Evolutionary conservation across 1,284 basidiomycete genomes (phyloP).

Genomic region (Sporisorium scitamineum): DNA sequence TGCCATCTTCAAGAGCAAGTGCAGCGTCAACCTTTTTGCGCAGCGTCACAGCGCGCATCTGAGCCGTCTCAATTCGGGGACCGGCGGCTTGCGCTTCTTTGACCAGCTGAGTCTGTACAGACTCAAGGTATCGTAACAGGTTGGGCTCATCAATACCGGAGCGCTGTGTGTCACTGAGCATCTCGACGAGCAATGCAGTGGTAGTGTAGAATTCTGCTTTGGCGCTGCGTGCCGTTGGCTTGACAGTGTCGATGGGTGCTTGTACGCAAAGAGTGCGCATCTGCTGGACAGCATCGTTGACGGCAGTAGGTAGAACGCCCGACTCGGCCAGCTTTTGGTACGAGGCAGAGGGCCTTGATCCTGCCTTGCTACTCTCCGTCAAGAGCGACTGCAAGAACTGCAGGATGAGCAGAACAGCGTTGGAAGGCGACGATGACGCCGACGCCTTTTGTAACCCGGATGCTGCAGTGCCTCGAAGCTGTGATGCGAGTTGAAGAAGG

Average conservation of each 20-base stretch:
- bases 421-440: constrained; percentile 11
- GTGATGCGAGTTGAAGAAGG: constrained; percentile 40
- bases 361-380: constrained; percentile 8
- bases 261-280: constrained; percentile 42
- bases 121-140: constrained; percentile 49
- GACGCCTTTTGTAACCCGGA: constrained; percentile 11
- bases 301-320: constrained; percentile 37
- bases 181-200: constrained; percentile 33
- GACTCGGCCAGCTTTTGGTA: constrained; percentile 39
- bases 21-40: constrained; percentile 29
- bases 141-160: constrained; percentile 57
- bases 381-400: constrained; percentile 37
- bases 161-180: constrained; percentile 39
- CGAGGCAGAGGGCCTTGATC: constrained; percentile 16
- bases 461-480: constrained; percentile 17
- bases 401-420: constrained; percentile 23
- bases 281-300: constrained; percentile 32
- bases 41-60: constrained; percentile 38
- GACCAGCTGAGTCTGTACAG: constrained; percentile 35
- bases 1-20: constrained; percentile 10
- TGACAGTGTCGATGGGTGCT: constrained; percentile 33
- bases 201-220: constrained; percentile 47
- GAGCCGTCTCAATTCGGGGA: constrained; percentile 29
- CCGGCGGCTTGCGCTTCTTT: constrained; percentile 42
- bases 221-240: constrained; percentile 8